Base-by-base conservation (phyloP, 768 basidiomycete species). In the Terana coerulea region DNA sequence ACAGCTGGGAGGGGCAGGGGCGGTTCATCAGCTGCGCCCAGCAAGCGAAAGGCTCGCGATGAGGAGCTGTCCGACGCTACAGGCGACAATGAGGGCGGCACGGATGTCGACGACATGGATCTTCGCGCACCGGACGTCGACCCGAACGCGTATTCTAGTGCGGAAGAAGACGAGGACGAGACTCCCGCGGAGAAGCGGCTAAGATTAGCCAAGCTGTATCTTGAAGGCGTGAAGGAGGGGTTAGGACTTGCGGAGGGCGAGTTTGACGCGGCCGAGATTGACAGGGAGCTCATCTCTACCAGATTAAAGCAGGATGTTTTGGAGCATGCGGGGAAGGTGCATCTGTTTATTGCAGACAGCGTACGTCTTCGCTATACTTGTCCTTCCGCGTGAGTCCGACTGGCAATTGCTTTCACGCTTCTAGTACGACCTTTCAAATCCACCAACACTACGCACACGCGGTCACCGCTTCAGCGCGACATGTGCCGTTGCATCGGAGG, bases 191-290 rank as follows among this genome's bases (percentile, higher is more conserved):
- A 93, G 74, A 99, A 98, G 70, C 75, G 97, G 53, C 74, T 99
- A 17, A 73, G 97, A 52, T 72, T 99, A 33, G 95, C 95, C 4
- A 88, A 93, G 66, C 67, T 95, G 55, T 98, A 98, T 67, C 73
- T 99, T 34, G 83, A 92, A 54, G 85, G 77, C 55, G 83, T 98
- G 12, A 90, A 90, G 67, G 81, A 86, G 53, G 67, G 78, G 31
- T 67, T 95, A 25, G 74, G 86, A 5, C 43, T 64, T 46, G 91
- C 84, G 52, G 94, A 94, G 22, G 91, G 88, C 29, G 93, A 93
- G 55, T 94, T 84, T 56, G 95, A 99, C 65, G 97, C 97, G 4
- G 94, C 91, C 1, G 95, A 98, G 59, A 84, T 98, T 24, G 97
- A 99, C 74, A 81, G 82, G 60, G 95, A 98, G 58, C 75, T 98